Conservation (phyloP, 805 yeast species). For the Huiozyma naganishii region DNA sequence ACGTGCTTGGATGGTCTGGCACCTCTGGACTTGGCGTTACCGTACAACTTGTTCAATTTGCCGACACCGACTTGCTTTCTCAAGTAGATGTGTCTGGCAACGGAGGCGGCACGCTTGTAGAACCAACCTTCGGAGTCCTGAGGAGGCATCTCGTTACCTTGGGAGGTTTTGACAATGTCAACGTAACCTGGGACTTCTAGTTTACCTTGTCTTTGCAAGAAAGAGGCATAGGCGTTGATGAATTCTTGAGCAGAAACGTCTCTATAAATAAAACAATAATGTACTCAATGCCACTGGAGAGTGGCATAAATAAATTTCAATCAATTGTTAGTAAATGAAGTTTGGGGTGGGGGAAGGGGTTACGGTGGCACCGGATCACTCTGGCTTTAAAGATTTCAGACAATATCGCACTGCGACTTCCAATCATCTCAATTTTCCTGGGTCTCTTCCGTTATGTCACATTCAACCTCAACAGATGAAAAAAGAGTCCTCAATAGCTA, state of each 20-base stretch:
- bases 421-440: too few species aligned
- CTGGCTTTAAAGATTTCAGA: too few species aligned
- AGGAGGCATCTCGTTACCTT: constrained; percentile 98
- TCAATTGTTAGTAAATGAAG: constrained; percentile 16
- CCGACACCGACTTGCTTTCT: constrained; percentile 99
- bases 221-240: constrained; percentile 97
- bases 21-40: constrained; percentile 98
- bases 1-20: constrained; percentile 95
- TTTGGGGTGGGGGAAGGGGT: too few species aligned
- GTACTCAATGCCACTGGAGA: constrained; percentile 2
- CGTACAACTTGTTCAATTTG: constrained; percentile 96
- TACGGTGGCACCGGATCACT: too few species aligned
- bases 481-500: too few species aligned
- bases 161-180: constrained; percentile 96
- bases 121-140: constrained; percentile 99
- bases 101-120: constrained; percentile 99
- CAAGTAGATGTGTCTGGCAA: constrained; percentile 99
- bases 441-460: too few species aligned
- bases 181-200: constrained; percentile 99
- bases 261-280: constrained; percentile 37
- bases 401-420: too few species aligned
- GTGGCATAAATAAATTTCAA: constrained; percentile 7
- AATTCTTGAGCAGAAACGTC: constrained; percentile 99
- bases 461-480: too few species aligned
- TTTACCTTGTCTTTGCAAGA: constrained; percentile 99